Evolutionary conservation across 805 yeast species (phyloP).

Genomic region (Teunomyces gatunensis): DNA sequence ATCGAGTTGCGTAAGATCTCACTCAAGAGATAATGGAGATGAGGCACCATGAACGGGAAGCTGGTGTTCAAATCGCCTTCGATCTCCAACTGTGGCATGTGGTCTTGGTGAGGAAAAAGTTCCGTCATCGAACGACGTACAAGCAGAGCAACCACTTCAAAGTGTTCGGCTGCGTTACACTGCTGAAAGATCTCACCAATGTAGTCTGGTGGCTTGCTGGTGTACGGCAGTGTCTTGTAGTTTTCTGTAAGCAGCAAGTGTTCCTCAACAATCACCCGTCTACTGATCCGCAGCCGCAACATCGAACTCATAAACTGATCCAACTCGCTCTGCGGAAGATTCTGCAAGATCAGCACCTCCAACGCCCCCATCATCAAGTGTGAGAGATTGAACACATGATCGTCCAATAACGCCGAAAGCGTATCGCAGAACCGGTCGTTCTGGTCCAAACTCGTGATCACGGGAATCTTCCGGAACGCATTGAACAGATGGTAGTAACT

Average conservation of each 20-base stretch:
- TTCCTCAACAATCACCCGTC: slow-evolving; percentile 89
- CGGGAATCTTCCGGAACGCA: slow-evolving; percentile 70
- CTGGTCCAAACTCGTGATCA: slow-evolving; percentile 67
- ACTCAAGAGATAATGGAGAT: slow-evolving; percentile 80
- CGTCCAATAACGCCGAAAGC: slow-evolving; percentile 64
- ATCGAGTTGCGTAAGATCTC: slow-evolving; percentile 83
- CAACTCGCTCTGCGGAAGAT: slow-evolving; percentile 58
- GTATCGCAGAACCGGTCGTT: slow-evolving; percentile 70
- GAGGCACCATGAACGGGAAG: slow-evolving; percentile 84
- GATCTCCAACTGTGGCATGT: slow-evolving; percentile 72
- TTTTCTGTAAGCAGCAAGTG: slow-evolving; percentile 77
- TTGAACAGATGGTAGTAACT: slow-evolving; percentile 87
- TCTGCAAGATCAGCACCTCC: slow-evolving; percentile 63
- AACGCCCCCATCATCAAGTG: slow-evolving; percentile 91
- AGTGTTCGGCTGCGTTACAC: slow-evolving; percentile 70
- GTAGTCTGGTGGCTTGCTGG: slow-evolving; percentile 51
- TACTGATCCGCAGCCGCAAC: slow-evolving; percentile 80
- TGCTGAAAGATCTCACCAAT: slow-evolving; percentile 78
- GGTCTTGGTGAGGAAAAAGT: slow-evolving; percentile 49
- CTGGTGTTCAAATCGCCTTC: slow-evolving; percentile 66
- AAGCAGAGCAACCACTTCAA: slow-evolving; percentile 52
- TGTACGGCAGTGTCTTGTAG: slow-evolving; percentile 48
- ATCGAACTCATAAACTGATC: slow-evolving; percentile 75
- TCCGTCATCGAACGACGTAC: slow-evolving; percentile 50
- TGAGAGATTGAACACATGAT: slow-evolving; percentile 78